Evolutionary conservation across 192 early-diverging fungal species (phyloP).

Genomic region (Powellomyces hirtus): DNA sequence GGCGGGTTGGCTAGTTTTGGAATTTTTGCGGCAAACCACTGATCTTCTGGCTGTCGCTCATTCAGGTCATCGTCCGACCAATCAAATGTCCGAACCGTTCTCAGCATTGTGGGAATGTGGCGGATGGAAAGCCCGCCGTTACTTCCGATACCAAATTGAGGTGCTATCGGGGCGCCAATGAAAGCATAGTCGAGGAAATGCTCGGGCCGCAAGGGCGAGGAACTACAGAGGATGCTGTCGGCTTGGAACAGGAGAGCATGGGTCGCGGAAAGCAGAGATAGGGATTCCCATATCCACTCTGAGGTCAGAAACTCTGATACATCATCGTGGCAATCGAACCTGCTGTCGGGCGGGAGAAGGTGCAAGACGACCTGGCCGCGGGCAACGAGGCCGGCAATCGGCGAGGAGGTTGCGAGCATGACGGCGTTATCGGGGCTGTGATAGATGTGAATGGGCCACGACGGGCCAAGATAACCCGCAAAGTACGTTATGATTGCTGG

Average conservation of each 20-base stretch:
- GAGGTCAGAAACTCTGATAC: slow-evolving; percentile 14
- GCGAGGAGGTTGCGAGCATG: background rate
- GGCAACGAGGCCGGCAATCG: background rate
- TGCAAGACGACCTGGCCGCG: background rate
- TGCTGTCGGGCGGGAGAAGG: background rate
- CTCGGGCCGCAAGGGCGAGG: background rate
- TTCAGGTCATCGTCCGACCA: background rate
- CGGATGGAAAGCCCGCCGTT: slow-evolving; percentile 4
- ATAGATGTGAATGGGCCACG: slow-evolving; percentile 15
- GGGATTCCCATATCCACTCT: slow-evolving; percentile 12
- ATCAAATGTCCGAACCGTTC: background rate
- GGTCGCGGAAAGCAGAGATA: background rate
- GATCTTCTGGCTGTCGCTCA: background rate
- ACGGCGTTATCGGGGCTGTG: background rate
- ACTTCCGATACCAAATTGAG: background rate
- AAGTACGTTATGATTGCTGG: slow-evolving; percentile 5
- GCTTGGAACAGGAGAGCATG: slow-evolving; percentile 14
- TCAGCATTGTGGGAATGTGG: background rate
- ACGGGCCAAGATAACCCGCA: background rate
- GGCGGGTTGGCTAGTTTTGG: slow-evolving; percentile 1
- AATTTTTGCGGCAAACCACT: background rate
- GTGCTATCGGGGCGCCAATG: background rate
- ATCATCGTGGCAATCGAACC: background rate
- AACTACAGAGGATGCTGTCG: slow-evolving; percentile 5
- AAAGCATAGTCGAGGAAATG: slow-evolving; percentile 1